These are phyloP conservation scores for Beta corolliflora DNA, from an alignment of 179 eudicot genomes.

Conservation along the genomic window DNA sequence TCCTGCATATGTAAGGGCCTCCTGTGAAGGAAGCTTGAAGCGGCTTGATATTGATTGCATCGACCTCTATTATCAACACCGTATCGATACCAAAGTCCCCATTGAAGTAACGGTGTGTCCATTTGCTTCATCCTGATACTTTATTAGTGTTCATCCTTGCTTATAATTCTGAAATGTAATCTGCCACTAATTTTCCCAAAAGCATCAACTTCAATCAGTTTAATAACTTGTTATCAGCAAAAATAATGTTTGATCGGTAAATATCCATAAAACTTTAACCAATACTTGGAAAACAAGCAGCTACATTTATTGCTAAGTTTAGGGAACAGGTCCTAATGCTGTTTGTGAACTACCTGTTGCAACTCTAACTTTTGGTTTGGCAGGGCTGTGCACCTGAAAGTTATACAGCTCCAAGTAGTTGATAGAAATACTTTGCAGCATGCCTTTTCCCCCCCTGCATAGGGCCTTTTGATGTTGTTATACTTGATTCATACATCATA, in stretches of 20 bases:
- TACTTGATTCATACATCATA: not conserved
- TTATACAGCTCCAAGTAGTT: not conserved
- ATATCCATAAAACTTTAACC: not conserved
- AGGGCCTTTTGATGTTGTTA: not conserved
- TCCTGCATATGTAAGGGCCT: slow-evolving; percentile 44
- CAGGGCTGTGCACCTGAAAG: not conserved
- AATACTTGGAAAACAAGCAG: not conserved
- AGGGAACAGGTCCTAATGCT: not conserved
- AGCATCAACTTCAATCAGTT: not conserved
- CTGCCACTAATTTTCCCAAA: not conserved
- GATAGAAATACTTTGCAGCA: not conserved
- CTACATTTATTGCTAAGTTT: not conserved
- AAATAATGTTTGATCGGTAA: not conserved
- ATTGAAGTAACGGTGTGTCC: slow-evolving; percentile 35
- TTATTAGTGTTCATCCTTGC: not conserved
- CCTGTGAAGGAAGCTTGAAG: slow-evolving; percentile 57
- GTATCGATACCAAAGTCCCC: slow-evolving; percentile 42
- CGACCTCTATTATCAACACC: slow-evolving; percentile 53
- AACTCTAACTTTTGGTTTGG: not conserved
- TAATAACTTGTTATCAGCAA: not conserved
- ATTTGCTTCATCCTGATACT: not conserved
- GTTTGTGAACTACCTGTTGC: not conserved
- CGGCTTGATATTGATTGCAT: slow-evolving; percentile 48
- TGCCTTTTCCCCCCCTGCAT: not conserved
- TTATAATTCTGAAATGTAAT: not conserved